Conservation (phyloP, 2,329 filamentous ascomycete species). For the Trichoderma pleuroti region DNA sequence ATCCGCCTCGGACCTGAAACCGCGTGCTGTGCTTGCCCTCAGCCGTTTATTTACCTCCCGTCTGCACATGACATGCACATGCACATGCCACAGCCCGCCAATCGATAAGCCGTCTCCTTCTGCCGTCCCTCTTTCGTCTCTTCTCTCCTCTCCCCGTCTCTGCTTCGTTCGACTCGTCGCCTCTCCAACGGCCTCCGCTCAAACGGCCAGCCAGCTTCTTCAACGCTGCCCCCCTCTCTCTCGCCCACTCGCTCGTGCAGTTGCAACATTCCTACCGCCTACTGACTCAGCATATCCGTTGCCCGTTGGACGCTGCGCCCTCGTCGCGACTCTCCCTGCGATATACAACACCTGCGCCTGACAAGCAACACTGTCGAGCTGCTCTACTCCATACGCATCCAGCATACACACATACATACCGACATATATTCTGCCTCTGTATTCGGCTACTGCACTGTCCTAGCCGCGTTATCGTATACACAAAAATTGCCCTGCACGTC, state of each 20-base stretch:
- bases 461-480: background rate
- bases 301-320: background rate
- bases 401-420: background rate
- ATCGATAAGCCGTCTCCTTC: slow-evolving; percentile 2
- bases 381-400: background rate
- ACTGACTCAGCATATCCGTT: background rate
- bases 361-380: background rate
- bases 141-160: background rate
- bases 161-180: background rate
- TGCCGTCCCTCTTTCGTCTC: background rate
- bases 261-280: background rate
- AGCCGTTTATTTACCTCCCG: background rate
- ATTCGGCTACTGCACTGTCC: background rate
- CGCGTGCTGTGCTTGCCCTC: background rate
- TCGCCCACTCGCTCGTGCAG: background rate
- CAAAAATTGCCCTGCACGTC: background rate
- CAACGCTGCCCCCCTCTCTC: background rate
- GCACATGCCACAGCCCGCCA: background rate
- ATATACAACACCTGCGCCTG: background rate
- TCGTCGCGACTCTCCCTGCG: background rate
- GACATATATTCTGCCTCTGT: background rate
- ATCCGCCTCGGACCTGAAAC: background rate
- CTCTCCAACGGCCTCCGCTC: background rate
- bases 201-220: background rate
- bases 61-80: background rate